Evolutionary conservation across 1,284 basidiomycete genomes (phyloP), one percentile per base, ranked within the genome.

Genomic region (Ustilago tritici): DNA sequence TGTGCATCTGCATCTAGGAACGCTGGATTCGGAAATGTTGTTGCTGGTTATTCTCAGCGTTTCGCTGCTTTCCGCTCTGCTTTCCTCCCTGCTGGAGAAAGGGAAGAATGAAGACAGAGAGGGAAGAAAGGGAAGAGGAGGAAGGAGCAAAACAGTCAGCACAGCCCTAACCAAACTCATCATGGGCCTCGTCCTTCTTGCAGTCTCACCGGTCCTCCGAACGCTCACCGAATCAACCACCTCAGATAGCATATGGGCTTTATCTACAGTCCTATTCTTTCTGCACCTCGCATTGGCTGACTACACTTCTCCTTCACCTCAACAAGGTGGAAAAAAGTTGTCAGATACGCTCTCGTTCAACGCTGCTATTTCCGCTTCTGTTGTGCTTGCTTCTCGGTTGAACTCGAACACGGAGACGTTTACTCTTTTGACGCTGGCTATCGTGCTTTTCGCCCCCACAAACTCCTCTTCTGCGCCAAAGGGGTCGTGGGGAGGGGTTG

Each of bases 161-260:
- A 56, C 46, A 1, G 34, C 76, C 7, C 59, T 79, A 9, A 61
- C 70, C 12, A 65, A 79, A 17, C 7, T 70, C 7, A 89, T 98
- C 58, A 92, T 96, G 64, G 93, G 95, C 79, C 89, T 98, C 7
- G 91, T 94, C 3, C 89, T 99, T 63, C 90, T 96, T 87, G 92
- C 95, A 6, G 89, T 98, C 50, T 92, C 95, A 0, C 97, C 97
- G 1, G 93, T 98, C 5, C 88, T 99, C 65, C 90, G 93, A 75
- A 98, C 95, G 1, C 88, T 99, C 78, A 97, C 95, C 12, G 93
- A 94, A 47, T 93, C 95, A 9, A 98, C 95, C 0, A 98, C 96
- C 19, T 93, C 92, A 14, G 97, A 99, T 86, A 95, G 94, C 32
- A 97, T 98, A 78, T 98, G 95, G 95, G 95, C 95, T 8, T 88